These are phyloP conservation scores for Dendrobium chrysotoxum DNA, from an alignment of 106 monocot species.

Conservation along the genomic window DNA sequence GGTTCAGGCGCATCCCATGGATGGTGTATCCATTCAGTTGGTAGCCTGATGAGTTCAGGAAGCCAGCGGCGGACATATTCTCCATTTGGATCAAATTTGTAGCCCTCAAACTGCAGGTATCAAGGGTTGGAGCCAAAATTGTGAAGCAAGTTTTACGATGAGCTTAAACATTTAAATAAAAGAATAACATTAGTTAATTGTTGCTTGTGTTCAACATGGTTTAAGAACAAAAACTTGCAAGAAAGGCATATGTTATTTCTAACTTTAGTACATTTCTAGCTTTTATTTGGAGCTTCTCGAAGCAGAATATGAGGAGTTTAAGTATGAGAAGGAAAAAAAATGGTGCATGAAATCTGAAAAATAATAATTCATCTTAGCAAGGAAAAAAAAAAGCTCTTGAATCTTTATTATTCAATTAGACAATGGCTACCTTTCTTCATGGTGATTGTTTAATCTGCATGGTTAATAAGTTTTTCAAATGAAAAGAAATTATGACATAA, in stretches of 20 bases:
- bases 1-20: conserved; percentile 88
- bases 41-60: conserved; percentile 82
- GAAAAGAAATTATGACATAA: too few relatives aligned
- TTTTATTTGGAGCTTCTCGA: not conserved
- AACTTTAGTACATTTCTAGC: not conserved
- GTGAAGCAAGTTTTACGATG: not conserved
- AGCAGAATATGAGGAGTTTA: not conserved
- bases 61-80: conserved; percentile 95
- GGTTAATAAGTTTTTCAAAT: too few relatives aligned
- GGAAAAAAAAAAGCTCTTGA: too few relatives aligned
- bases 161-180: not conserved
- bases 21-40: conserved; percentile 97
- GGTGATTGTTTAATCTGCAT: too few relatives aligned
- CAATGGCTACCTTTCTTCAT: too few relatives aligned
- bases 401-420: too few relatives aligned
- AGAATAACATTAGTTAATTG: not conserved
- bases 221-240: not conserved
- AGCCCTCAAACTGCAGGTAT: conserved; percentile 70
- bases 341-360: not conserved
- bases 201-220: not conserved
- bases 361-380: too few relatives aligned
- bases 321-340: not conserved
- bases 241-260: not conserved
- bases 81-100: conserved; percentile 88
- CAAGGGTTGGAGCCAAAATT: not conserved